Conservation (phyloP, 164 flowering plant species). For the Pachysandra terminalis region DNA sequence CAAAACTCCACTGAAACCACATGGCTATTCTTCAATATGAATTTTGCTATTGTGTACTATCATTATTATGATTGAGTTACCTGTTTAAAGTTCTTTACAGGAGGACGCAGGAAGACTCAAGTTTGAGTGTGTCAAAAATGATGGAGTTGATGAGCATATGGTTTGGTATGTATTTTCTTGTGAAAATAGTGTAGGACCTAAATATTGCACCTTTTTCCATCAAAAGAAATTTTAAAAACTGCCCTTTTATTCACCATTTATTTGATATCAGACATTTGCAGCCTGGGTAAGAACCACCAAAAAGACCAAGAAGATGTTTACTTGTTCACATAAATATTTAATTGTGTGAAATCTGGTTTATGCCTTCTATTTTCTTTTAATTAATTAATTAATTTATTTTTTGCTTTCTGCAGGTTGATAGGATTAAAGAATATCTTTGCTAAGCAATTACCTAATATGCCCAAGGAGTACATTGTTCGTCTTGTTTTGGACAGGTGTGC, state of each 20-base stretch:
- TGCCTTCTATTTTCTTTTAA: too few species aligned
- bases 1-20: background rate
- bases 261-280: too few species aligned
- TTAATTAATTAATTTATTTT: too few species aligned
- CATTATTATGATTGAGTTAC: background rate
- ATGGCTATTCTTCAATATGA: background rate
- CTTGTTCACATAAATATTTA: too few species aligned
- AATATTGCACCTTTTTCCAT: too few species aligned
- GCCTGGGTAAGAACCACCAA: too few species aligned
- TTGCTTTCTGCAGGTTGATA: slow-evolving; percentile 61
- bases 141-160: slow-evolving; percentile 92
- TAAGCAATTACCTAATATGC: slow-evolving; percentile 97
- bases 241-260: too few species aligned
- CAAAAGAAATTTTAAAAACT: too few species aligned
- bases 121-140: slow-evolving; percentile 77
- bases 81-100: slow-evolving; percentile 31
- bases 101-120: slow-evolving; percentile 83
- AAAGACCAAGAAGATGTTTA: too few species aligned
- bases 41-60: background rate
- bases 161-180: slow-evolving; percentile 59
- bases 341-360: background rate
- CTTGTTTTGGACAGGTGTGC: slow-evolving; percentile 95
- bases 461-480: slow-evolving; percentile 97
- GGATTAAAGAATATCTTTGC: slow-evolving; percentile 99
- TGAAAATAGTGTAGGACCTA: too few species aligned